A percentile compares a stretch with the other conserved stretches of the same genome.
Conservation (phyloP, 352 stramenopile species). For the Pythium graminicola region DNA sequence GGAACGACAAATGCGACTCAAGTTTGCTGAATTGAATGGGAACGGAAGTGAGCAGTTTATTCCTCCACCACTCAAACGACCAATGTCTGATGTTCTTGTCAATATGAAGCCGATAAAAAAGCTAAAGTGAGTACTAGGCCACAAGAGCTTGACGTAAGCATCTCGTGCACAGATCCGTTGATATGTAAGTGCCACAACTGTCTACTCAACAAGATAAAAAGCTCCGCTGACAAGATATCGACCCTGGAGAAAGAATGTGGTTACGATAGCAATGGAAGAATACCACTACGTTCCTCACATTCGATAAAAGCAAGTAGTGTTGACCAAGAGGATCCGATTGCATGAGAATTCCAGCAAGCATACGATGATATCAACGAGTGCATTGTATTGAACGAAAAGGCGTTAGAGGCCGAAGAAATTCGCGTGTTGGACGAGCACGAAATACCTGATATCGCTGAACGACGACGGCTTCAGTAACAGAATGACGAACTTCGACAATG, state of each 20-base stretch:
- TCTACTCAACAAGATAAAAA: too few relatives aligned
- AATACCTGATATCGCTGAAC: constrained; percentile 17
- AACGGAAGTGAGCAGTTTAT: not conserved
- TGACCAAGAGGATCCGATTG: not conserved
- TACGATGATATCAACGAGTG: constrained; percentile 15
- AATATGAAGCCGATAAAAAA: too few relatives aligned
- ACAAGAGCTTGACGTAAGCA: too few relatives aligned
- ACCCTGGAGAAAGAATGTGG: too few relatives aligned
- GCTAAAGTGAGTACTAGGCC: too few relatives aligned
- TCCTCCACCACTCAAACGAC: not conserved
- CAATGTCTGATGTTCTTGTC: too few relatives aligned
- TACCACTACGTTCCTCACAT: not conserved
- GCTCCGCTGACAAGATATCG: too few relatives aligned
- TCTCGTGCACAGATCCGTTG: too few relatives aligned
- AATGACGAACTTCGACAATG: constrained; percentile 34
- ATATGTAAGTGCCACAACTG: too few relatives aligned
- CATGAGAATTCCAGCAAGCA: not conserved
- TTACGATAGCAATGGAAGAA: too few relatives aligned
- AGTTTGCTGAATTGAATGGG: not conserved
- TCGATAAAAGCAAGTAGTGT: not conserved
- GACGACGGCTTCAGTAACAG: constrained; percentile 29
- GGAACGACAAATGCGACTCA: not conserved
- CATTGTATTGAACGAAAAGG: constrained; percentile 28
- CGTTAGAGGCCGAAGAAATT: constrained; percentile 17
- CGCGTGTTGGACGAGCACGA: constrained; percentile 16